phyloP scores from a whole-genome alignment of 2,329 filamentous ascomycete genomes.

The Hypoxylon sp. region DNA sequence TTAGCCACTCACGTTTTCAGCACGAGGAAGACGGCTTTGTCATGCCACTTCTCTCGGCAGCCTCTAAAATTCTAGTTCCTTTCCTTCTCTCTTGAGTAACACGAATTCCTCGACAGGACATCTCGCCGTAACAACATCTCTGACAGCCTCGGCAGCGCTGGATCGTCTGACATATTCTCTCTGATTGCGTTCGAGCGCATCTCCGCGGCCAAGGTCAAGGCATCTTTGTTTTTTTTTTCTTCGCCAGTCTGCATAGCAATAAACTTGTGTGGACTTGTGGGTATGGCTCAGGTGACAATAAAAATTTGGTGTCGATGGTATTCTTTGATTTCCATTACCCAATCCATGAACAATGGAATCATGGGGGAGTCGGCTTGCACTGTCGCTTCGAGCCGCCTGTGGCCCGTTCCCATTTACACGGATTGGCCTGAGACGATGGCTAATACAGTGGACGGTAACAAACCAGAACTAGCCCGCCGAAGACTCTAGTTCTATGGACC shows the following conservation, averaged over 20 bases:
- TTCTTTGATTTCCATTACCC: constrained; percentile 59
- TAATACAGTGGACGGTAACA: constrained; percentile 33
- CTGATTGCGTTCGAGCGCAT: constrained; percentile 50
- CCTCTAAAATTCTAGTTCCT: constrained; percentile 2
- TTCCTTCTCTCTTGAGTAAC: constrained; percentile 19
- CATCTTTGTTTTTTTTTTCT: constrained; percentile 26
- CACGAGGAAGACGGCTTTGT: constrained; percentile 20
- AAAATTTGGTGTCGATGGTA: constrained; percentile 44
- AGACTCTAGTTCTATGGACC: background rate
- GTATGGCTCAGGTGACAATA: constrained; percentile 49
- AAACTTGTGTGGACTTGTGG: constrained; percentile 37
- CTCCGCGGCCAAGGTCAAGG: constrained; percentile 31
- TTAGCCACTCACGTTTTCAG: background rate
- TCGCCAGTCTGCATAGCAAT: constrained; percentile 35
- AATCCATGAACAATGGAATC: constrained; percentile 49
- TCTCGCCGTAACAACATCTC: constrained; percentile 32
- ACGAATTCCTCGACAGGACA: constrained; percentile 28
- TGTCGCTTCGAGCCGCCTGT: constrained; percentile 19
- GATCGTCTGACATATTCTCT: constrained; percentile 46
- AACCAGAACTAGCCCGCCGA: constrained; percentile 12
- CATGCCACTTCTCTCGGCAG: constrained; percentile 17
- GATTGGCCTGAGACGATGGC: constrained; percentile 10
- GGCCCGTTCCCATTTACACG: constrained; percentile 14
- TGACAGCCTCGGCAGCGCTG: no score
- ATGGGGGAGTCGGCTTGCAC: constrained; percentile 30